Conservation (phyloP, 129 eudicot species). For the Pittosporum tobira region DNA sequence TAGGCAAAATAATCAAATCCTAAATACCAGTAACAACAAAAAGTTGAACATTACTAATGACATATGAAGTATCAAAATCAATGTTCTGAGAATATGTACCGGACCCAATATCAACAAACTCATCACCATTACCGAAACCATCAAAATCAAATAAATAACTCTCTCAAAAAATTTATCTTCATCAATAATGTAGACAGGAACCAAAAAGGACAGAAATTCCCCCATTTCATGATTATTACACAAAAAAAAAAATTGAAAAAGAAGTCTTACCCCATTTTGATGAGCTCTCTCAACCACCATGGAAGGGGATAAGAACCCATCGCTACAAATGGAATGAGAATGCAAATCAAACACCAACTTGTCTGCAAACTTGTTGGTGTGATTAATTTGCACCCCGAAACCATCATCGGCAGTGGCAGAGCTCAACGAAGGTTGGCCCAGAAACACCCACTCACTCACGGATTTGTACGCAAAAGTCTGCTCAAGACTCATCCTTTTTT, state of each 20-base stretch:
- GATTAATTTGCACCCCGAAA: conserved; percentile 38
- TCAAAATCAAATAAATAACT: neutral
- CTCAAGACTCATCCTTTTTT: conserved; percentile 62
- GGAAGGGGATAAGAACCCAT: conserved; percentile 87
- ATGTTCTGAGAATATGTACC: neutral
- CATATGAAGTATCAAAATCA: no score
- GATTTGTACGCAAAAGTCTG: conserved; percentile 62
- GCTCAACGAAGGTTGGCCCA: conserved; percentile 29
- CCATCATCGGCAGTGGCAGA: conserved; percentile 36
- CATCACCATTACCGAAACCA: neutral
- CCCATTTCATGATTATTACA: neutral
- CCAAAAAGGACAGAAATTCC: neutral
- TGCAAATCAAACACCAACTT: conserved; percentile 86
- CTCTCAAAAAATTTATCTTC: neutral
- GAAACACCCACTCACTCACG: conserved; percentile 77
- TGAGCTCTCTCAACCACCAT: conserved; percentile 91
- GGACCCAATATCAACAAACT: neutral
- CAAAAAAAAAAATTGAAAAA: neutral
- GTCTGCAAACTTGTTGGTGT: conserved; percentile 43
- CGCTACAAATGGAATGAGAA: conserved; percentile 79
- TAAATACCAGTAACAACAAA: neutral
- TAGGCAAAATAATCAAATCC: no score
- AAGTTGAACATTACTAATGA: no score
- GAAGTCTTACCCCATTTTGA: conserved; percentile 66
- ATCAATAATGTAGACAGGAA: neutral